Conservation (phyloP, 768 basidiomycete genomes). For the Suillus americanus region DNA sequence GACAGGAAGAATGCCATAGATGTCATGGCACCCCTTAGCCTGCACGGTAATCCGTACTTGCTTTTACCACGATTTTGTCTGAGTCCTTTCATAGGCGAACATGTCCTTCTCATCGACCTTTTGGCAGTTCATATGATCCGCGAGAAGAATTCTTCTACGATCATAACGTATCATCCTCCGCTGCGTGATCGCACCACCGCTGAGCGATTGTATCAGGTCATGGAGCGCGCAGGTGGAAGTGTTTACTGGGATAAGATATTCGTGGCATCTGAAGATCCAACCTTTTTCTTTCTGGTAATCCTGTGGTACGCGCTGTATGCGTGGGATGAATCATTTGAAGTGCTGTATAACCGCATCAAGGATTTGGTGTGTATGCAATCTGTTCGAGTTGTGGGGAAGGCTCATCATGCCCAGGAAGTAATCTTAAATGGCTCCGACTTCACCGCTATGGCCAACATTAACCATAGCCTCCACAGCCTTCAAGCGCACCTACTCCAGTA, state of each 20-base stretch:
- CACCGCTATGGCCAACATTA: slow-evolving; percentile 45
- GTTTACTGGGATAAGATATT: slow-evolving; percentile 24
- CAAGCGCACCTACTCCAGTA: slow-evolving; percentile 53
- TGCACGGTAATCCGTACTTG: background rate
- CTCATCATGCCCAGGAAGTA: background rate
- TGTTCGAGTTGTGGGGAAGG: background rate
- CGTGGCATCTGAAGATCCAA: slow-evolving; percentile 37
- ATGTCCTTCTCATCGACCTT: slow-evolving; percentile 34
- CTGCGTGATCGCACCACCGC: slow-evolving; percentile 26
- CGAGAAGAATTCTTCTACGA: slow-evolving; percentile 18
- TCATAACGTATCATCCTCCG: slow-evolving; percentile 37
- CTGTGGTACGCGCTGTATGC: slow-evolving; percentile 55
- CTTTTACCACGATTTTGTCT: background rate
- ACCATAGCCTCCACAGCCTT: slow-evolving; percentile 51
- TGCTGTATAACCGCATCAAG: slow-evolving; percentile 45
- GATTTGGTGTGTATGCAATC: slow-evolving; percentile 40
- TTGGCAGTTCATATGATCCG: slow-evolving; percentile 41
- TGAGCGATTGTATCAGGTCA: slow-evolving; percentile 26
- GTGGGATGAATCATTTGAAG: slow-evolving; percentile 53
- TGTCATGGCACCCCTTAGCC: background rate
- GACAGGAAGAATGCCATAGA: slow-evolving; percentile 3
- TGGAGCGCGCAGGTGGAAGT: slow-evolving; percentile 32
- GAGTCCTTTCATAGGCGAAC: slow-evolving; percentile 11
- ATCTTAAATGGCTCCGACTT: slow-evolving; percentile 36
- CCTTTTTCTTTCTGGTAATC: slow-evolving; percentile 45